Evolutionary conservation across 495 filamentous ascomycete genomes (phyloP), one percentile per base, ranked within the genome.

Genomic region (Hyphodiscus hymeniophilus): DNA sequence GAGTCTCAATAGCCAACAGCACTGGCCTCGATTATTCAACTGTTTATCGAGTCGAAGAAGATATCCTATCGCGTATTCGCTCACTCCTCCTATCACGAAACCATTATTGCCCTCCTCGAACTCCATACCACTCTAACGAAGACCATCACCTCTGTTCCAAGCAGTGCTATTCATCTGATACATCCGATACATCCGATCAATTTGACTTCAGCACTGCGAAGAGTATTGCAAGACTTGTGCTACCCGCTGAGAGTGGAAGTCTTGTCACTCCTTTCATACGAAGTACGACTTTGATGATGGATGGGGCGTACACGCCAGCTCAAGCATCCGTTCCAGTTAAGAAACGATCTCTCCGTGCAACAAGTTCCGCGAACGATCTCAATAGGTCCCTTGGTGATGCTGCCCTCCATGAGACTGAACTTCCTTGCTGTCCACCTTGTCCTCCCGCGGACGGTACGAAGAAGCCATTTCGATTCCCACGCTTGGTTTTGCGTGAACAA

Each of bases 131-230:
- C 6, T 51, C 48, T 15, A 48, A 55, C 31, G 43, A 53, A 23
- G 2, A 26, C 21, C 16, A 10, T 21, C 28, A 32, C 17, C 15
- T 17, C 28, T 18, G 7, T 39, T 45, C 39, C 10, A 23, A 46
- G 10, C 20, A 45, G 31, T 7, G 17, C 10, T 18, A 24, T 20
- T 20, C 35, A 41, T 13, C 1, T 8, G 7, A 22, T 8, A n/a
- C n/a, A n/a, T n/a, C n/a, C n/a, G n/a, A n/a, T n/a, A n/a, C 12
- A 11, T 15, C 20, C 2, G 20, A 8, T 18, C 16, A 40, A 23
- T 54, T 56, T 17, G 54, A 60, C 17, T 57, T 54, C 34, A 48
- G 26, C 31, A 51, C 50, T 35, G 54, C 57, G 16, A 54, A 54
- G 34, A 56, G 51, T 36, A 34, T 60, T 46, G 50, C 53, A 1